phyloP scores from a whole-genome alignment of 768 basidiomycete genomes.

The Artomyces pyxidatus region DNA sequence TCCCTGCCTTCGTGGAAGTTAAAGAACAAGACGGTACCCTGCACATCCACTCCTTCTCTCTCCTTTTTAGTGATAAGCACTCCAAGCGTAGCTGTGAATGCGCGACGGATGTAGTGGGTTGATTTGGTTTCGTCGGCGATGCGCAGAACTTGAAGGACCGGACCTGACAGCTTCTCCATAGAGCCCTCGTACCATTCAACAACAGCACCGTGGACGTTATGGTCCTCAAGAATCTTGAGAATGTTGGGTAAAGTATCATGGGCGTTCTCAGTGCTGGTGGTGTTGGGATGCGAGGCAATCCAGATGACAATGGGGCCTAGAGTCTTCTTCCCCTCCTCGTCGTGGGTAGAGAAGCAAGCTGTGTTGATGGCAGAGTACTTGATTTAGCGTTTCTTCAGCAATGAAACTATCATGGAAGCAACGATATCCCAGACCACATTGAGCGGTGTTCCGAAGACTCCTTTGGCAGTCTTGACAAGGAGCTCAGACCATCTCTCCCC shows the following conservation, averaged over 20 bases:
- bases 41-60: neutral
- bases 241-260: conserved; percentile 4
- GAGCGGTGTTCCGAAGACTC: conserved; percentile 6
- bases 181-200: conserved; percentile 7
- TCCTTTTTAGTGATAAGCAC: neutral
- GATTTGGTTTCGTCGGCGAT: conserved; percentile 13
- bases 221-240: neutral
- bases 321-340: neutral
- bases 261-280: conserved; percentile 6
- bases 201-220: conserved; percentile 2
- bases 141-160: no score
- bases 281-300: neutral
- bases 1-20: conserved; percentile 20
- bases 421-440: conserved; percentile 7
- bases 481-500: no score
- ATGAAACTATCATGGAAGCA: neutral
- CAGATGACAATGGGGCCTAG: conserved; percentile 10
- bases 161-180: conserved; percentile 2
- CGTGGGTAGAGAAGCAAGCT: conserved; percentile 7
- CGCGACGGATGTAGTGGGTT: conserved; percentile 5
- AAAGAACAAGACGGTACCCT: neutral
- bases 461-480: conserved; percentile 1
- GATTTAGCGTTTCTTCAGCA: conserved; percentile 1
- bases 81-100: neutral
- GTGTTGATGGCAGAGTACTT: neutral